These are phyloP conservation scores for Erythrobasidium hasegawianum DNA, from an alignment of 1,284 basidiomycete genomes.

Conservation along the genomic window DNA sequence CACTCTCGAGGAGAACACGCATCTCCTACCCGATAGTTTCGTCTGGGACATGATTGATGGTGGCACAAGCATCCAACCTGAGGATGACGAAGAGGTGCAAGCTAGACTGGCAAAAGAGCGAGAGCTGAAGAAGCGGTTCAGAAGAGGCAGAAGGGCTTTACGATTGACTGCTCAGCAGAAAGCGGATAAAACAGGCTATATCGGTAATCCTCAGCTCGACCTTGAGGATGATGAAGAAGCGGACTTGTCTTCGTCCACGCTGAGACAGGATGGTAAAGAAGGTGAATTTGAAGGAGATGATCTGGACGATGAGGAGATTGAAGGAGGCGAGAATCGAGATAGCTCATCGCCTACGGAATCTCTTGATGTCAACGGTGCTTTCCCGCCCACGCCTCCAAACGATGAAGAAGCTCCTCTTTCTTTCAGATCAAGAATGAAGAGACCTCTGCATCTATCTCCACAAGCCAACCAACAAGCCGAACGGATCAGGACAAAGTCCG, in stretches of 20 bases:
- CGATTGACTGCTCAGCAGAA: slow-evolving; percentile 20
- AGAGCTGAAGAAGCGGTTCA: slow-evolving; percentile 28
- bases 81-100: neutral
- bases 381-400: slow-evolving; percentile 26
- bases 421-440: slow-evolving; percentile 2
- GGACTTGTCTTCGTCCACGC: slow-evolving; percentile 26
- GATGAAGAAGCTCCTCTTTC: slow-evolving; percentile 14
- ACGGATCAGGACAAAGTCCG: slow-evolving; percentile 18
- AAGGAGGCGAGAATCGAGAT: neutral
- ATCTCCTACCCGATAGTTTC: slow-evolving; percentile 94
- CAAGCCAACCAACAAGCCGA: neutral
- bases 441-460: neutral
- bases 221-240: slow-evolving; percentile 26
- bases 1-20: slow-evolving; percentile 82
- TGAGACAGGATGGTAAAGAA: slow-evolving; percentile 14
- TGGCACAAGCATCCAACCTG: slow-evolving; percentile 29
- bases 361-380: slow-evolving; percentile 3
- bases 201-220: neutral
- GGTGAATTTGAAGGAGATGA: slow-evolving; percentile 8
- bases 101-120: neutral
- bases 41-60: slow-evolving; percentile 47
- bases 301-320: too few relatives aligned
- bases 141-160: slow-evolving; percentile 21
- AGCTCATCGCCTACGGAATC: slow-evolving; percentile 10
- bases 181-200: slow-evolving; percentile 2